Evolutionary conservation across 345 rosid genomes (phyloP), one percentile per base, ranked within the genome.

Genomic region (Capsella bursapastoris): DNA sequence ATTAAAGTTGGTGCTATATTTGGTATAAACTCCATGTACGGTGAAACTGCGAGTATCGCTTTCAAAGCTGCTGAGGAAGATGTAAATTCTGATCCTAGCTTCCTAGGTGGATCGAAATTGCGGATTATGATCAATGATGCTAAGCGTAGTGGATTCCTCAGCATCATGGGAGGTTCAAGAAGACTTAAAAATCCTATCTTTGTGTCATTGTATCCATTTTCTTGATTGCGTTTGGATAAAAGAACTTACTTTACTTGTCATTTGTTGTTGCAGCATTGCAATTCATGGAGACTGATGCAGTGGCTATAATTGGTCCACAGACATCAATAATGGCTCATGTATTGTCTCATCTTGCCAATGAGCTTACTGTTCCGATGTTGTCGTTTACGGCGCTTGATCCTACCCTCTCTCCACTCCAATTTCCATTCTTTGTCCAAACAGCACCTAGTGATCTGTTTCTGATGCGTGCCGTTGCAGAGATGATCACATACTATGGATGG

Each of bases 281-380:
- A 65, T 91, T 84, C 75, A 91, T 94, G 97, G 92, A 91, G 87
- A 84, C 81, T 60, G 89, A 94, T 81, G 87, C 83, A 0, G 87
- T 94, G 0, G 97, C 98, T 60, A 92, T 94, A 66, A 84, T 94
- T 66, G 97, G 97, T 71, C 97, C 98, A 56, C 98, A 94, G 72
- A 80, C 6, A 72, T 75, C 97, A 47, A 86, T 79, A 44, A 85
- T 84, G 92, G 98, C 97, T 45, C 97, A 87, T 48, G 86, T 90
- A 0, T 83, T 94, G 71, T 88, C 97, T 34, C 93, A 91, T 78
- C 86, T 94, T 7, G 86, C 89, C 4, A 91, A 86, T 58, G 95
- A 94, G 77, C 97, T 94, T 57, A 86, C 77, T 11, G 90, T 90
- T 73, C 98, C 98, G 0, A 76, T 94, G 52, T 67, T 91, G 70